These are phyloP conservation scores for Talaromyces sp. DNA, from an alignment of 2,329 filamentous ascomycete genomes.

Conservation along the genomic window DNA sequence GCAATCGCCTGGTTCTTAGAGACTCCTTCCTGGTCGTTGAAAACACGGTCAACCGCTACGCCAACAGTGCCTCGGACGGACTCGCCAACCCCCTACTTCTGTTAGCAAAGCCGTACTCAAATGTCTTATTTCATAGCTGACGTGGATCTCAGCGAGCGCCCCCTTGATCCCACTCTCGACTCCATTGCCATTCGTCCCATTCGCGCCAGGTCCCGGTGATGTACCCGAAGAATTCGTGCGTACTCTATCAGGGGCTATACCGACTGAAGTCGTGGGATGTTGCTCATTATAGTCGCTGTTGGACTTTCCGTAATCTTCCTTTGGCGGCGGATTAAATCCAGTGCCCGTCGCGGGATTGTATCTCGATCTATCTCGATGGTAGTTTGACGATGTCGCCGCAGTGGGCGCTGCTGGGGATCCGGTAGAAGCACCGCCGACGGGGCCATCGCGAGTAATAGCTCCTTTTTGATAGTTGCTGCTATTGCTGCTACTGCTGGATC, in stretches of 20 bases:
- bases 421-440: constrained; percentile 22
- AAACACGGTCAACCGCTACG: constrained; percentile 33
- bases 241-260: not conserved
- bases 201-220: not conserved
- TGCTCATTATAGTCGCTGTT: not conserved
- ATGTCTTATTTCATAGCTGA: constrained; percentile 17
- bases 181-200: not conserved
- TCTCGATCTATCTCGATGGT: constrained; percentile 10
- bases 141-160: constrained; percentile 28
- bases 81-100: constrained; percentile 33
- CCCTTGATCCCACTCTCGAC: constrained; percentile 22
- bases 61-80: constrained; percentile 32
- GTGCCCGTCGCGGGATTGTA: constrained; percentile 21
- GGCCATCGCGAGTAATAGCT: constrained; percentile 2
- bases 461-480: not conserved
- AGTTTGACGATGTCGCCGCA: constrained; percentile 10
- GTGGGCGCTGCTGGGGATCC: constrained; percentile 21
- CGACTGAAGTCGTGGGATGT: not conserved
- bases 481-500: not conserved
- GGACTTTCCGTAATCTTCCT: not conserved
- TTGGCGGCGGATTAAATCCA: constrained; percentile 11
- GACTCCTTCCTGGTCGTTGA: constrained; percentile 30
- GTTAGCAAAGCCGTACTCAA: not conserved
- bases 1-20: constrained; percentile 32
- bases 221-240: not conserved